Evolutionary conservation across 306 rosid species (phyloP), one percentile per base, ranked within the genome.

Genomic region (Amphicarpaea edgeworthii): DNA sequence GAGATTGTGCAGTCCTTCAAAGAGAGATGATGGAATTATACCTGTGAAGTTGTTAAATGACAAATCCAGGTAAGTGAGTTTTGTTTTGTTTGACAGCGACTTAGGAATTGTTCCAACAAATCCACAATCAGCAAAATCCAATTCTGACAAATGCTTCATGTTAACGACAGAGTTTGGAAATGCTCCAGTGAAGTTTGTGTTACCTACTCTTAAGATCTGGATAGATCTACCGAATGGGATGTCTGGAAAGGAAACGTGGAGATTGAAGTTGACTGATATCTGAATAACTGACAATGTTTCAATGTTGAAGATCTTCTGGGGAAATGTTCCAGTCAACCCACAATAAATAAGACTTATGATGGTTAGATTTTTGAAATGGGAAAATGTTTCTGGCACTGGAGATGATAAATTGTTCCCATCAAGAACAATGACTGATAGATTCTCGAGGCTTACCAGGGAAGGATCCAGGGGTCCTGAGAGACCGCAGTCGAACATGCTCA

Each of bases 381-480:
- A 1, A 28, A 28, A 28, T 28, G 32, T 3, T 28, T 28, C 32
- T 28, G 32, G 32, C 32, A 1, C 32, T 28, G 32, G 32, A 4
- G 32, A 28, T 28, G 4, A 28, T 28, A 28, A 28, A 28, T 21
- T 3, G 59, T 81, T 81, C 3, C 2, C 0, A 10, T 45, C 23
- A 7, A 85, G 45, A 24, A 24, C n/a, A 69, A 64, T 64, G 70
- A 64, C 32, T 8, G 51, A 64, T 17, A 64, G 32, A 64, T 64
- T 64, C 32, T 64, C 70, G 3, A 64, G 32, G 17, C 10, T 40
- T 64, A 17, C 12, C 50, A 64, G 19, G 14, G 40, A 54, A 50
- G 34, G 46, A 54, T 79, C 62, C 42, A 85, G n/a, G 3, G 84
- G 84, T 19, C 74, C 82, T 1, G 28, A 64, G 17, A 82, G 79